Evolutionary conservation across 2,329 filamentous ascomycete genomes (phyloP).

Genomic region (Paracoccidioides lutzii): DNA sequence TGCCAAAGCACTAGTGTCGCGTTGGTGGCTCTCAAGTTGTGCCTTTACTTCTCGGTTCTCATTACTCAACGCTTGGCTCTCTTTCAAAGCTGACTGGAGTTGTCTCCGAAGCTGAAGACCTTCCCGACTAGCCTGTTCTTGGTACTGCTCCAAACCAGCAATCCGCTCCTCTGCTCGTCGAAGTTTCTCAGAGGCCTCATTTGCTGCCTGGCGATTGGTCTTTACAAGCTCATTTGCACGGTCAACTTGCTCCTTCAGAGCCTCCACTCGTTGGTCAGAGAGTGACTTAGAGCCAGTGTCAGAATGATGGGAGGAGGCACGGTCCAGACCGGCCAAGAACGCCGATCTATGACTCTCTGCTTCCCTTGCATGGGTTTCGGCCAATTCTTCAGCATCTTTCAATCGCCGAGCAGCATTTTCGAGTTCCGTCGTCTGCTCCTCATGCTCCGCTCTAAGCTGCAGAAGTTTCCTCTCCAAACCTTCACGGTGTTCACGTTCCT

Average conservation of each 20-base stretch:
- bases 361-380: conserved; percentile 76
- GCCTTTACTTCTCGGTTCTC: conserved; percentile 72
- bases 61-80: conserved; percentile 68
- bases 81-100: conserved; percentile 69
- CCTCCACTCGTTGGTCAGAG: conserved; percentile 49
- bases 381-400: conserved; percentile 74
- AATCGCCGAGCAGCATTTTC: conserved; percentile 61
- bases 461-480: conserved; percentile 62
- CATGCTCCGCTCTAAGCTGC: conserved; percentile 69
- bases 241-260: conserved; percentile 68
- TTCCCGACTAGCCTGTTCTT: conserved; percentile 92
- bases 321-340: conserved; percentile 70
- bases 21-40: conserved; percentile 70
- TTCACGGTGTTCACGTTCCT: conserved; percentile 67
- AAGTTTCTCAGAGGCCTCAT: conserved; percentile 74
- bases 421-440: conserved; percentile 64
- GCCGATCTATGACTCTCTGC: conserved; percentile 73
- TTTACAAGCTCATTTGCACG: conserved; percentile 67
- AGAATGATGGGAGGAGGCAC: conserved; percentile 41
- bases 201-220: conserved; percentile 80
- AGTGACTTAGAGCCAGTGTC: conserved; percentile 32
- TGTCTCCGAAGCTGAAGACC: conserved; percentile 81
- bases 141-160: conserved; percentile 88
- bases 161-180: conserved; percentile 92
- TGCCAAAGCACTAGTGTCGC: conserved; percentile 84